These are phyloP conservation scores for Pythium myriotylum DNA, from an alignment of 352 stramenopile species.

Conservation along the genomic window DNA sequence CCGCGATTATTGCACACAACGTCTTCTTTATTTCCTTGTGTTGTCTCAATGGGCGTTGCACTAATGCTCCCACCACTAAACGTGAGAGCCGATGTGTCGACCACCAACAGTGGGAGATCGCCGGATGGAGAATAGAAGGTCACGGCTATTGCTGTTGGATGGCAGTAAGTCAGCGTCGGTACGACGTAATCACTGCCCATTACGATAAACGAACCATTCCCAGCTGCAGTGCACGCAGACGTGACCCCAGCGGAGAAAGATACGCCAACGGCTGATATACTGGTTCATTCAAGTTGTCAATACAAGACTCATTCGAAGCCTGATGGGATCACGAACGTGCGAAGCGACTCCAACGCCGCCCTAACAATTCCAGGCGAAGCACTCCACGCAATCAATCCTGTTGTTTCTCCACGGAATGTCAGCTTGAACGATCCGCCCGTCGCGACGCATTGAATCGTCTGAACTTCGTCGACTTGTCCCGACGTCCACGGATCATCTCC, in stretches of 20 bases:
- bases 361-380: slow-evolving; percentile 33
- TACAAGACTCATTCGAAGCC: not conserved
- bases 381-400: slow-evolving; percentile 36
- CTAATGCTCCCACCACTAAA: slow-evolving; percentile 36
- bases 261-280: slow-evolving; percentile 55
- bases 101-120: slow-evolving; percentile 50
- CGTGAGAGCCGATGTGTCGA: slow-evolving; percentile 40
- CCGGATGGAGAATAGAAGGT: slow-evolving; percentile 73
- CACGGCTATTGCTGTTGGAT: slow-evolving; percentile 25
- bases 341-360: slow-evolving; percentile 51
- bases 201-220: slow-evolving; percentile 37
- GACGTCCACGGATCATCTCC: slow-evolving; percentile 90
- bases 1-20: slow-evolving; percentile 78
- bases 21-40: slow-evolving; percentile 64
- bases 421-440: slow-evolving; percentile 77
- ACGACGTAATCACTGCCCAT: not conserved
- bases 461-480: slow-evolving; percentile 74
- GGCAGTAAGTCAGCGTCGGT: too few species aligned
- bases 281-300: slow-evolving; percentile 27
- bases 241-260: slow-evolving; percentile 35
- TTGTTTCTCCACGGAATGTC: slow-evolving; percentile 76
- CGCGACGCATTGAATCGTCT: slow-evolving; percentile 69
- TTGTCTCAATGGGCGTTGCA: slow-evolving; percentile 32
- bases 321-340: slow-evolving; percentile 39
- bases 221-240: slow-evolving; percentile 42